These are phyloP conservation scores for Pisolithus marmoratus DNA, from an alignment of 768 basidiomycete species.

Conservation along the genomic window DNA sequence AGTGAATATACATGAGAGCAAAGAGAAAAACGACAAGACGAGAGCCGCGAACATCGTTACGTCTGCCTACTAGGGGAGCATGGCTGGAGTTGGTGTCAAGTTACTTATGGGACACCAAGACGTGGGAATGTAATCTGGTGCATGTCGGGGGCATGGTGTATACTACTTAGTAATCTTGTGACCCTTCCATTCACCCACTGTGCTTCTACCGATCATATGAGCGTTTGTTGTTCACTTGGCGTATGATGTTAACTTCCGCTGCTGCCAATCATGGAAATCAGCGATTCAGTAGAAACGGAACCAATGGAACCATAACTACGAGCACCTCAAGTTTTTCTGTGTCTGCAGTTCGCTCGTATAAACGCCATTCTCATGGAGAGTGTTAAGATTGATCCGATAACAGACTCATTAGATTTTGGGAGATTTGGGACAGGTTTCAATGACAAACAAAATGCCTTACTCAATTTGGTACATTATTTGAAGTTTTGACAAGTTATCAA, in stretches of 20 bases:
- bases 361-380: conserved; percentile 1
- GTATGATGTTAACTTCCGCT: neutral
- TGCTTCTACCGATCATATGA: too few relatives aligned
- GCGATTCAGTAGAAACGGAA: neutral
- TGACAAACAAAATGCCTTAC: too few relatives aligned
- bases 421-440: too few relatives aligned
- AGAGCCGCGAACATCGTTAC: conserved; percentile 19
- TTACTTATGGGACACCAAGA: neutral
- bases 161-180: too few relatives aligned
- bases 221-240: too few relatives aligned
- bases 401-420: too few relatives aligned
- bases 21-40: conserved; percentile 16
- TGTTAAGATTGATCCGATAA: conserved; percentile 11
- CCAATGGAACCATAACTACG: neutral
- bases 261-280: too few relatives aligned
- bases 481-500: too few relatives aligned
- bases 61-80: conserved; percentile 1
- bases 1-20: conserved; percentile 20
- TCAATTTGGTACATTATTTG: too few relatives aligned
- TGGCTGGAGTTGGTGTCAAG: neutral
- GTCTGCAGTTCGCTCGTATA: neutral
- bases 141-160: too few relatives aligned
- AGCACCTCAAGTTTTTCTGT: neutral
- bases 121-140: conserved; percentile 17
- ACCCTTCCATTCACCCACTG: too few relatives aligned